Conservation (phyloP, 139 green algal genomes). For the Dunaliella sp. region DNA sequence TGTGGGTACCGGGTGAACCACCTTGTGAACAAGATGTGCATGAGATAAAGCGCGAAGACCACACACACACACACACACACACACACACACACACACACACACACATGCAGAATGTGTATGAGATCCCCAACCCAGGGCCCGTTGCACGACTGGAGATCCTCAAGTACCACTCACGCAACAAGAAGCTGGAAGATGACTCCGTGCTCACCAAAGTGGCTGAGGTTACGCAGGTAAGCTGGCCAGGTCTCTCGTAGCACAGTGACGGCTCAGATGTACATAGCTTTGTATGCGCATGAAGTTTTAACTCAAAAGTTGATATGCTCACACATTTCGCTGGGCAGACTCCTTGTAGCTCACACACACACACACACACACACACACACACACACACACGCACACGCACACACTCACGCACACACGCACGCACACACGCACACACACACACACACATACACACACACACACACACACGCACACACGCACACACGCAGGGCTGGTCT, state of each 20-base stretch:
- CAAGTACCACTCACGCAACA: slow-evolving; percentile 49
- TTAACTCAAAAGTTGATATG: too few species aligned
- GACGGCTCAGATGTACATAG: too few species aligned
- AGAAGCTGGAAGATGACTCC: slow-evolving; percentile 30
- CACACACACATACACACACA: not conserved
- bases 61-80: not conserved
- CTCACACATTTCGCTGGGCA: too few species aligned
- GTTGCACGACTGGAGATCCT: slow-evolving; percentile 54
- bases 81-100: not conserved
- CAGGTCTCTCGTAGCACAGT: too few species aligned
- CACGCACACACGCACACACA: not conserved
- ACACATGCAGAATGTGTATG: slow-evolving; percentile 32
- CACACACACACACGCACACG: not conserved
- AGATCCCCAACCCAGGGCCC: slow-evolving; percentile 50
- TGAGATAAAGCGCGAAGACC: too few species aligned
- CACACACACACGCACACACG: not conserved
- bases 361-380: not conserved
- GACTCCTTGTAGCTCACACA: too few species aligned
- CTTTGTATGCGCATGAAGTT: too few species aligned
- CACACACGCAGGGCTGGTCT: slow-evolving; percentile 38
- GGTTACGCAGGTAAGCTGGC: slow-evolving; percentile 41
- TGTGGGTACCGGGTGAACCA: too few species aligned
- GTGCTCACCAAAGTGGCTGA: slow-evolving; percentile 46
- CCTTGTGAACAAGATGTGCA: too few species aligned
- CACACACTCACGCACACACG: not conserved